Evolutionary conservation across 495 filamentous ascomycete genomes (phyloP).

Genomic region (Beverwykella pulmonaria): DNA sequence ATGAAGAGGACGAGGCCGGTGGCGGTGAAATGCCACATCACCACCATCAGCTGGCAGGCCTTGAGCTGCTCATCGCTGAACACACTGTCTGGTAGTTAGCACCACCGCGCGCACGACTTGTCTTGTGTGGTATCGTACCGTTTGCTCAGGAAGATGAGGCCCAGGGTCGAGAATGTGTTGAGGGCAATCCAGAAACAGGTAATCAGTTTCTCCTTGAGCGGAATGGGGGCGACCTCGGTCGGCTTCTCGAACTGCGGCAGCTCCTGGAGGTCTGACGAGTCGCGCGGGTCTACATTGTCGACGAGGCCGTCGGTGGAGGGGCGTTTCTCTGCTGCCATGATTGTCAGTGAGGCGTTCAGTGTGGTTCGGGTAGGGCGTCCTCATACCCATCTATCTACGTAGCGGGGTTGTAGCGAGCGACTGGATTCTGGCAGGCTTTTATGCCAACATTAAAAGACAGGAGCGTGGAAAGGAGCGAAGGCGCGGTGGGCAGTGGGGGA

Average conservation of each 20-base stretch:
- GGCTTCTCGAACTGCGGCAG: constrained; percentile 31
- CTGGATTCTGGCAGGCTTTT: neutral
- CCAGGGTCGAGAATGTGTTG: constrained; percentile 37
- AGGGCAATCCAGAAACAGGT: constrained; percentile 36
- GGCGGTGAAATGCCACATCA: constrained; percentile 50
- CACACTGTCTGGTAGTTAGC: constrained; percentile 31
- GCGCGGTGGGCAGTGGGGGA: neutral
- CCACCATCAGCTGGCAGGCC: constrained; percentile 38
- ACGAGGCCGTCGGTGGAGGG: constrained; percentile 34
- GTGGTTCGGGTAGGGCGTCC: neutral
- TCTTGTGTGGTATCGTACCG: constrained; percentile 18
- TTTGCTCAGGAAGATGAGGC: constrained; percentile 38
- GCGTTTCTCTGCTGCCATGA: constrained; percentile 31
- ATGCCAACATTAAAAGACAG: constrained; percentile 3
- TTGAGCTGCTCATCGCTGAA: constrained; percentile 39
- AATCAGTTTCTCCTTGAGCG: constrained; percentile 36
- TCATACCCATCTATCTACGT: constrained; percentile 15
- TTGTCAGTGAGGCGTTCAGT: constrained; percentile 8
- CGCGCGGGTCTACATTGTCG: constrained; percentile 34
- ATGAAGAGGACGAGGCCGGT: constrained; percentile 45
- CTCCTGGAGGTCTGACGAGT: constrained; percentile 27
- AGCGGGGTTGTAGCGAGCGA: constrained; percentile 18
- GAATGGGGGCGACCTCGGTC: constrained; percentile 10
- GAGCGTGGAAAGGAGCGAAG: neutral
- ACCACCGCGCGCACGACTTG: neutral